Evolutionary conservation across 176 grass and related monocot species (phyloP).

Genomic region (Musa itinerans): DNA sequence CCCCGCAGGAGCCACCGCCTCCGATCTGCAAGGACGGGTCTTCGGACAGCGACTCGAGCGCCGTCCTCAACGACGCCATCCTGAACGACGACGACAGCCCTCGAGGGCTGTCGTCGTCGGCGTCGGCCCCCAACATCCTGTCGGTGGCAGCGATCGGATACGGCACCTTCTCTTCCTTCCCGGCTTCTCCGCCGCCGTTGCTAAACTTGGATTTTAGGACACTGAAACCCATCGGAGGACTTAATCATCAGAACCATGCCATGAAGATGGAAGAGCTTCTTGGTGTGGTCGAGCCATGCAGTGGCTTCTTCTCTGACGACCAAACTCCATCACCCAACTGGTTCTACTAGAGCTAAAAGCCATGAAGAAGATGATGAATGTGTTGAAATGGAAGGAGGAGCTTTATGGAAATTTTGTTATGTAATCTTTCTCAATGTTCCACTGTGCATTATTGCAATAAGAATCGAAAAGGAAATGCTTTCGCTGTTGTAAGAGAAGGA

Average conservation of each 20-base stretch:
- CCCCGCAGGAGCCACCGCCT: background rate
- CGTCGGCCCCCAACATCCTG: background rate
- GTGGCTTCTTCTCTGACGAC: conserved; percentile 57
- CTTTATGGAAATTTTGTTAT: background rate
- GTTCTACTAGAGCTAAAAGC: conserved; percentile 38
- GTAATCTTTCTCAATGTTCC: background rate
- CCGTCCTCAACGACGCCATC: conserved; percentile 43
- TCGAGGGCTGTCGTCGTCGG: conserved; percentile 9
- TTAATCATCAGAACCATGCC: conserved; percentile 18
- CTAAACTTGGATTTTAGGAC: background rate
- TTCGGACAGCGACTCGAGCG: conserved; percentile 63
- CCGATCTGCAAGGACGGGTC: conserved; percentile 32
- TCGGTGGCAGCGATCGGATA: background rate
- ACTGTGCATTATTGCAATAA: too few relatives aligned
- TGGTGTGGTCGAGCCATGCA: conserved; percentile 42
- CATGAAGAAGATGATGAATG: background rate
- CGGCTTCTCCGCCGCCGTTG: background rate
- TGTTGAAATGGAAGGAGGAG: background rate
- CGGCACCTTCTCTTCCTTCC: background rate
- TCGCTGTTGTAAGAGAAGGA: too few relatives aligned
- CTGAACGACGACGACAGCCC: conserved; percentile 21
- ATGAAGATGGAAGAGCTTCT: conserved; percentile 56
- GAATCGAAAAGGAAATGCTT: too few relatives aligned
- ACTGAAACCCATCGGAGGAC: background rate
- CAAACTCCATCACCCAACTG: conserved; percentile 45